Conservation (phyloP, 495 filamentous ascomycete species). For the Neurospora intermedia region DNA sequence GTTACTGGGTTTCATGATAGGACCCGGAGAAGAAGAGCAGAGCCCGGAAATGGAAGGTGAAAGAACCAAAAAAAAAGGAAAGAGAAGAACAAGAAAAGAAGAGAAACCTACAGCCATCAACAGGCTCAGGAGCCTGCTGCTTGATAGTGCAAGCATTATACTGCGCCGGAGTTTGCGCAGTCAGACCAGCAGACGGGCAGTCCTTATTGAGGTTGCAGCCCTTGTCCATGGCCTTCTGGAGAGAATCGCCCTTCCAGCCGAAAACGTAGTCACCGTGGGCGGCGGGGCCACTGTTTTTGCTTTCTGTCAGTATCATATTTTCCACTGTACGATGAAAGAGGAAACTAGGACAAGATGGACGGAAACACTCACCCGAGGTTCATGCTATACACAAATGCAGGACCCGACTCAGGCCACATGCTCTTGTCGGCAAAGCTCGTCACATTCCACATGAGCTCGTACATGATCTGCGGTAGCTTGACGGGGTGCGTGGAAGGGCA, state of each 20-base stretch:
- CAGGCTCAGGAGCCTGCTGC: conserved; percentile 38
- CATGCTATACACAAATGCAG: conserved; percentile 41
- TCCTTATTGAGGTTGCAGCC: conserved; percentile 46
- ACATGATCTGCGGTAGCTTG: conserved; percentile 56
- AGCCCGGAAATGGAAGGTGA: not conserved
- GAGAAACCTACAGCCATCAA: conserved; percentile 38
- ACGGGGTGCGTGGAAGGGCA: conserved; percentile 54
- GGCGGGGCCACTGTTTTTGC: conserved; percentile 26
- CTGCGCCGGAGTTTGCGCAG: conserved; percentile 27
- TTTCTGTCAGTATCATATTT: not conserved
- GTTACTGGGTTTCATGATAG: not conserved
- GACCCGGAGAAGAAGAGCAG: too few species aligned
- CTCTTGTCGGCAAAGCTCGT: conserved; percentile 40
- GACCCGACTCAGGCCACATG: conserved; percentile 48
- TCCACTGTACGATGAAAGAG: not conserved
- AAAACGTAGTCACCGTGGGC: conserved; percentile 70
- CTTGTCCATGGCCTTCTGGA: conserved; percentile 54
- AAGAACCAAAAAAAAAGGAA: too few species aligned
- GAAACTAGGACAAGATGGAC: not conserved
- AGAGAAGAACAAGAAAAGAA: too few species aligned
- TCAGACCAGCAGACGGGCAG: conserved; percentile 37
- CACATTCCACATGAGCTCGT: conserved; percentile 58
- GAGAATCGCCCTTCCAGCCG: conserved; percentile 58
- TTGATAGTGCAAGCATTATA: conserved; percentile 39
- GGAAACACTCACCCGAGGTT: conserved; percentile 35